A percentile compares a stretch with the other conserved stretches of the same genome.
Evolutionary conservation across 164 flowering plant genomes (phyloP).

Genomic region (Brasenia schreberi): DNA sequence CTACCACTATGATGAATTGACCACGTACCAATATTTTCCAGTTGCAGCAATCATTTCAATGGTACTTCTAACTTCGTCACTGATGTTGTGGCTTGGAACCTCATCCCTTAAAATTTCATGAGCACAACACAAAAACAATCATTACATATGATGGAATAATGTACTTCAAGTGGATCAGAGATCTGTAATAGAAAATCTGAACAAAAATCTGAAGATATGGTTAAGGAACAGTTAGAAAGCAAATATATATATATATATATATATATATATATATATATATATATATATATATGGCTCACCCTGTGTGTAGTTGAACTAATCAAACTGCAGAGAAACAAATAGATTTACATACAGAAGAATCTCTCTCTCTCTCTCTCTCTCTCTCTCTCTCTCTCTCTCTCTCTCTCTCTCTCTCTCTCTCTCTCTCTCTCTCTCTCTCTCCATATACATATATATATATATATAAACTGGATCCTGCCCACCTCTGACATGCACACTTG

Average conservation of each 20-base stretch:
- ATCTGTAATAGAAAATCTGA: background rate
- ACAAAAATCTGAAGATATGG: background rate
- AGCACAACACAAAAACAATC: background rate
- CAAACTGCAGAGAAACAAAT: no score
- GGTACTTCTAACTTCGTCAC: constrained; percentile 35
- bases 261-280: no score
- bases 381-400: no score
- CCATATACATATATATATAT: no score
- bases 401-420: no score
- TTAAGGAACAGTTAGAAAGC: no score
- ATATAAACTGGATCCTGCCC: no score
- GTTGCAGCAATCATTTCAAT: constrained; percentile 62
- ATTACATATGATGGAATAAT: background rate
- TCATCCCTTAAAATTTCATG: background rate
- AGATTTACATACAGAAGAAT: background rate
- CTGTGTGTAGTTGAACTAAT: background rate
- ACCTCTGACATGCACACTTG: no score
- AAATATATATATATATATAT: no score
- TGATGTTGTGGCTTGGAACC: background rate
- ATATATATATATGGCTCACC: background rate
- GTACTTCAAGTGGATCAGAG: background rate
- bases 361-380: background rate
- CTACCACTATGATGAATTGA: background rate
- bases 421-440: no score
- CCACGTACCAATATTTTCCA: constrained; percentile 64